A percentile compares a stretch with the other conserved stretches of the same genome.
These are phyloP conservation scores for Cladochytrium replicatum DNA, from an alignment of 192 early-diverging fungal species.

Conservation along the genomic window DNA sequence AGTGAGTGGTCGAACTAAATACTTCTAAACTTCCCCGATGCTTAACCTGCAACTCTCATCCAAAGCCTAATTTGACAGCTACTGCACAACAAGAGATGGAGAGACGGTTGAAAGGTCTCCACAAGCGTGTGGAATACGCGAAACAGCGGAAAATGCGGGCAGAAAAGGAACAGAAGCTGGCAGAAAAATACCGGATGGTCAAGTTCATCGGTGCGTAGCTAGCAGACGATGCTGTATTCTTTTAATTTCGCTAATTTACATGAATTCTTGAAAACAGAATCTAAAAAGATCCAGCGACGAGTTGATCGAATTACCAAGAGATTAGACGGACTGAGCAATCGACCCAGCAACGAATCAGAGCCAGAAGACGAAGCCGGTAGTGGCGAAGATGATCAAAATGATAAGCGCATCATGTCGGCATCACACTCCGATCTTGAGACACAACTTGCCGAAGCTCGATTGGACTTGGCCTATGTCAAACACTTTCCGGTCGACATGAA, in stretches of 20 bases:
- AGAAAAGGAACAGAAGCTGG: constrained; percentile 16
- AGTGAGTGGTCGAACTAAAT: background rate
- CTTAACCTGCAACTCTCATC: background rate
- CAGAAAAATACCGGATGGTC: constrained; percentile 30
- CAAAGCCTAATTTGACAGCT: constrained; percentile 21
- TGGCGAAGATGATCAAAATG: no score
- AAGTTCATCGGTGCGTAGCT: constrained; percentile 35
- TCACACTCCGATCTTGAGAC: background rate
- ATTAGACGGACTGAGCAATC: no score
- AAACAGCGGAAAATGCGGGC: no score
- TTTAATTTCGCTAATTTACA: no score
- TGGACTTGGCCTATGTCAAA: constrained; percentile 16
- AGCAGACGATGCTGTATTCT: no score
- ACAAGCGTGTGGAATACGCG: constrained; percentile 8
- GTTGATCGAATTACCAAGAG: no score
- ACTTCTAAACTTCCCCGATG: background rate
- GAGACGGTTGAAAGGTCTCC: constrained; percentile 24
- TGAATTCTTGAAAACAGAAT: no score
- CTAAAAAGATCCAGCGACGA: no score
- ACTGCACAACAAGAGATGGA: constrained; percentile 19
- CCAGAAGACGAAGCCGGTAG: no score
- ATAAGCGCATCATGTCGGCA: no score
- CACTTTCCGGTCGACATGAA: constrained; percentile 32
- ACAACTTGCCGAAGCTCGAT: constrained; percentile 2
- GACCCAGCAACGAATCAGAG: no score